Evolutionary conservation across 352 stramenopile species (phyloP), one percentile per base, ranked within the genome.

Genomic region (Phytopythium sindhum): DNA sequence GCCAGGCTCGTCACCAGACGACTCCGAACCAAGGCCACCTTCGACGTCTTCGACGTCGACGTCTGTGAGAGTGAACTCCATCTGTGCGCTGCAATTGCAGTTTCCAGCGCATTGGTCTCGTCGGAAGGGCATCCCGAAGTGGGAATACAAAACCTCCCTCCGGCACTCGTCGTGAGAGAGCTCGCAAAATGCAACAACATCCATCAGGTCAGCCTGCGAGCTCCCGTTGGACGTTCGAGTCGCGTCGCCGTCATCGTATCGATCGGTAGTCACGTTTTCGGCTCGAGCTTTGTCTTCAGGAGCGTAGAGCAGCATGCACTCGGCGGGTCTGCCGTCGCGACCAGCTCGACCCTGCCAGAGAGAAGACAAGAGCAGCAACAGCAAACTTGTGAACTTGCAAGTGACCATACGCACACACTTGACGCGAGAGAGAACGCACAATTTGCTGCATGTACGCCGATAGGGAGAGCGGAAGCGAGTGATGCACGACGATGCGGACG

Each of bases 381-480:
- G 11, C 28, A 21, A 50, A n/a, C 17, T n/a, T 5, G 11, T 53
- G 12, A 53, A 14, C 3, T 12, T 8, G 23, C 14, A 35, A 23
- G 47, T 8, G 14, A 23, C 24, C 47, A 12, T 9, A 28, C 15
- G 0, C 5, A n/a, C 4, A 5, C n/a, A 0, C 5, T 2, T 12
- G 23, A 35, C 33, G 23, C 15, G 47, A 12, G 11, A 53, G 23
- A 15, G 0, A 24, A 53, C 86, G 52, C 62, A 92, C 86, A 57
- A 91, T 91, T 66, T 93, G 86, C 57, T 95, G 86, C 23, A 75
- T 81, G 63, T 95, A 95, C 2, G 81, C 76, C 3, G 78, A 72
- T 5, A 93, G 61, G 0, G 84, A 89, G 29, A 91, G 54, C 29
- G 86, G 84, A 1, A 93, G 66, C 8, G 84, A 89, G 62, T 88